Evolutionary conservation across 2,329 filamentous ascomycete species (phyloP).

Genomic region (Colletotrichum australisinense): DNA sequence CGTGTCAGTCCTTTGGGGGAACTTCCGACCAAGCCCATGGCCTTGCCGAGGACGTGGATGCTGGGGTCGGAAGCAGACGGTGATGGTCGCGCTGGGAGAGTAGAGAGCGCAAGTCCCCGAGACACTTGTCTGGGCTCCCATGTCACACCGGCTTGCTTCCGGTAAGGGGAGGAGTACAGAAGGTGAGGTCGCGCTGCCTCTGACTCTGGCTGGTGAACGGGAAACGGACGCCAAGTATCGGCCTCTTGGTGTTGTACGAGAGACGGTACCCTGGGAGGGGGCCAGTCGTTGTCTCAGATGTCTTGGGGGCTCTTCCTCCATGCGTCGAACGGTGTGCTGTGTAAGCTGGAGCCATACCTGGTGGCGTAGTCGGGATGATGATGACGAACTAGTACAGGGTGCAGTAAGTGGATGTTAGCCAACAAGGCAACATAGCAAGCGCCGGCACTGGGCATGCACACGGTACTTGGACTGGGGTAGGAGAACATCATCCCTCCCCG

Average conservation of each 20-base stretch:
- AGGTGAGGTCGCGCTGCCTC: neutral
- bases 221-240: neutral
- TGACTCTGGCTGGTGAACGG: neutral
- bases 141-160: neutral
- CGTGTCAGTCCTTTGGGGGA: neutral
- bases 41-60: conserved; percentile 21
- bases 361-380: neutral
- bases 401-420: neutral
- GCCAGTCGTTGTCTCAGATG: neutral
- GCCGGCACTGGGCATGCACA: neutral
- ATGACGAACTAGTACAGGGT: neutral
- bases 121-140: conserved; percentile 5
- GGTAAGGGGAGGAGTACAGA: neutral
- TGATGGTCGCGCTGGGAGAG: neutral
- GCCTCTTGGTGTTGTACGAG: neutral
- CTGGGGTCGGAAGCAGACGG: conserved; percentile 4
- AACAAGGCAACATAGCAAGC: neutral
- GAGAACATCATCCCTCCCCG: neutral
- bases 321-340: neutral
- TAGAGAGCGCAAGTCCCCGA: conserved; percentile 18
- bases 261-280: neutral
- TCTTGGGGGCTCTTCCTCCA: neutral
- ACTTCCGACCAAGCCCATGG: neutral
- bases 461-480: neutral
- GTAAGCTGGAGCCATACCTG: neutral